Percentiles rank a stretch among this genome's conserved stretches.
Evolutionary conservation across 1,284 basidiomycete genomes (phyloP).

Genomic region (Sanghuangporus baumii): DNA sequence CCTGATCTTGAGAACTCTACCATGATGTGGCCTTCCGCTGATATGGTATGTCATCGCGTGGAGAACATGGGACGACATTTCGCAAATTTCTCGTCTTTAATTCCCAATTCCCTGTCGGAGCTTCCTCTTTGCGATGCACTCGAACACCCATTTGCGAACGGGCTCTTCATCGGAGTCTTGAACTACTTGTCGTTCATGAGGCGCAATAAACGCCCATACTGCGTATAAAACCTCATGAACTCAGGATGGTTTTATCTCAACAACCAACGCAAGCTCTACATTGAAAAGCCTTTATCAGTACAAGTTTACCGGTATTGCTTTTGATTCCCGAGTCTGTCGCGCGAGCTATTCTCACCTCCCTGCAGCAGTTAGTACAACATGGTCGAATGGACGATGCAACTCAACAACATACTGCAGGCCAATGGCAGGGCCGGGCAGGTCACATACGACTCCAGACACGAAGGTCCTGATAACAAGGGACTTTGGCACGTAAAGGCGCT

Average conservation of each 20-base stretch:
- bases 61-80: neutral
- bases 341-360: neutral
- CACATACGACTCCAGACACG: neutral
- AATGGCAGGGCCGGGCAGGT: neutral
- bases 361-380: neutral
- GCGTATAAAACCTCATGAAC: neutral
- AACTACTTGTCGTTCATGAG: neutral
- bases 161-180: neutral
- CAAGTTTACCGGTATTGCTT: neutral
- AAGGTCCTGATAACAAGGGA: neutral
- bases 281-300: neutral
- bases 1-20: neutral
- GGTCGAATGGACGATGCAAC: conserved; percentile 5
- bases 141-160: neutral
- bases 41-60: neutral
- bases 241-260: neutral
- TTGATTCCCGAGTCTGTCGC: neutral
- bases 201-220: neutral
- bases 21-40: neutral
- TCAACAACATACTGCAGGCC: conserved; percentile 10
- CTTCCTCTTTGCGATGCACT: neutral
- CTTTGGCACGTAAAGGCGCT: neutral
- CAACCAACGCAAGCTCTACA: neutral
- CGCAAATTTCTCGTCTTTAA: neutral
- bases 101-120: neutral